Evolutionary conservation across 441 rosid genomes (phyloP), one percentile per base, ranked within the genome.

Genomic region (Rhodomyrtus psidioides): DNA sequence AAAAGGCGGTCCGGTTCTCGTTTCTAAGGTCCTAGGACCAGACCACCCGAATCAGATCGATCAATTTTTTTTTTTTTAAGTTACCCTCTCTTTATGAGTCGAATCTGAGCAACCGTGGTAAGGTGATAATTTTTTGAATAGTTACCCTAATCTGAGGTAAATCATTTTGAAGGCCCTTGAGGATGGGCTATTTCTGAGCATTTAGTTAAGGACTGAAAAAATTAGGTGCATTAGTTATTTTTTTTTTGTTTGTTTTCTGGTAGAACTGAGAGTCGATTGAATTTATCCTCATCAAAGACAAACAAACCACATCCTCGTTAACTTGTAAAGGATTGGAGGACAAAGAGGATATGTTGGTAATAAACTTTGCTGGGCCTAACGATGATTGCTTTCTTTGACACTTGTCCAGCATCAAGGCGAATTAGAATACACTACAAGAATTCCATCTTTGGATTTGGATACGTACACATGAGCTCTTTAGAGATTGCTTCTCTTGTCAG

Each of bases 51-150:
- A n/a, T n/a, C n/a, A n/a, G n/a, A n/a, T n/a, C n/a, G n/a, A n/a
- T n/a, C n/a, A n/a, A n/a, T n/a, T n/a, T n/a, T n/a, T n/a, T n/a
- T n/a, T n/a, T n/a, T n/a, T n/a, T n/a, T n/a, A n/a, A n/a, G n/a
- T n/a, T n/a, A 42, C 7, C 44, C 6, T 42, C 44, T 42, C 44
- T 42, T 42, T 42, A 6, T 42, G 6, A 42, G 7, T 5, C 7
- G 44, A 4, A 6, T 5, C 44, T 6, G 7, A 42, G 44, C 7
- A 42, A 42, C 44, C 44, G 6, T 42, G 44, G 34, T 4, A 34
- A 95, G 98, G 98, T 96, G 88, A 84, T 17, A 19, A 55, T 55
- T 21, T 59, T 82, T 74, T 4, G 58, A 28, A n/a, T 55, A 12
- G 55, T 83, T 74, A 21, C 49, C 83, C 58, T 53, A 53, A n/a